Evolutionary conservation across 1,139 yeast species (phyloP), one percentile per base, ranked within the genome.

Genomic region (Hemisphaericaspora xylofermentans): DNA sequence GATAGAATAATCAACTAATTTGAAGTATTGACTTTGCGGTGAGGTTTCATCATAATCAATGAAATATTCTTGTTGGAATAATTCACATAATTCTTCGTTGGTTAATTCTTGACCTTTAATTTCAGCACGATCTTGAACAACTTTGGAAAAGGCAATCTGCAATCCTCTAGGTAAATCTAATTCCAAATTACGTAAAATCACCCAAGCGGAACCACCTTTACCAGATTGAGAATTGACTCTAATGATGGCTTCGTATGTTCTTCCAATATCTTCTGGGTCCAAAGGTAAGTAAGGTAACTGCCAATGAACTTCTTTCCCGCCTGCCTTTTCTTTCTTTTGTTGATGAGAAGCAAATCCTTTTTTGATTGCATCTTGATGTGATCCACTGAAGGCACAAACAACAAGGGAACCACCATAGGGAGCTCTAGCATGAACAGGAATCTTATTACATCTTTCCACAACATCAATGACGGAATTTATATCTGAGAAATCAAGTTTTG

Each of bases 131-230:
- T 44, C 34, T 54, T 72, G 78, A 16, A 72, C 76, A 35, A 70
- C 57, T 29, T 55, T 50, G 8, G 74, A 67, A 52, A 71, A 72
- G 30, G 61, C 61, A 33, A 72, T 70, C 60, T 72, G 78, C 50
- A 72, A 62, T 30, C 62, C 60, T 57, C 76, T 64, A 41, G 78
- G 78, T 53, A 72, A 64, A 54, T 72, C 77, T 52, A 72, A 66
- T 43, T 74, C 76, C 48, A 72, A 61, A 13, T 71, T 63, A 51
- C 77, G 58, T 53, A 72, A 68, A 43, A 72, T 66, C 37, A 72
- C 72, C 78, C 78, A 72, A 7, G 78, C 76, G 31, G 76, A 66
- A 42, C 78, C 78, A 46, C 78, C 78, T 56, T 72, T 72, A 45
- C 78, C 78, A 21, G 75, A 68, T 55, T 72, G 78, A 13, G 77